phyloP scores from a whole-genome alignment of 345 rosid genomes.

The Arabis hirsuta region DNA sequence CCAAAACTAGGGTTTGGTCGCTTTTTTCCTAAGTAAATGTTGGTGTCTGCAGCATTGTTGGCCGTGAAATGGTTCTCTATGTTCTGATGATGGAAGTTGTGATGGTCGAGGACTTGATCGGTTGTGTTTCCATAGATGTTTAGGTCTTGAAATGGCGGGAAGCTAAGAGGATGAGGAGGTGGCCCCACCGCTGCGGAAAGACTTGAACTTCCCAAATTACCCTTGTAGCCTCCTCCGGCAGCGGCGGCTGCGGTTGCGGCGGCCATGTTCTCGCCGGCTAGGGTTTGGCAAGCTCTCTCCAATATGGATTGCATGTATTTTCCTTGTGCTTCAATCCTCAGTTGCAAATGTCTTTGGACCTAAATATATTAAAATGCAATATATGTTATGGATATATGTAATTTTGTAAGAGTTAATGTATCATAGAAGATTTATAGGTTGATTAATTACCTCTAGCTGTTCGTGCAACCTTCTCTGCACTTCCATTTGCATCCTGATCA shows the following conservation, averaged over 20 bases:
- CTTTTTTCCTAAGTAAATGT: constrained; percentile 69
- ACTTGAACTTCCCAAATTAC: constrained; percentile 55
- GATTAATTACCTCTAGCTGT: constrained; percentile 78
- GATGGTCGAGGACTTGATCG: constrained; percentile 61
- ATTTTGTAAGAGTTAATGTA: not conserved
- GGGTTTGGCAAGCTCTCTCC: constrained; percentile 95
- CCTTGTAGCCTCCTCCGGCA: constrained; percentile 51
- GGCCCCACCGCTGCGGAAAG: constrained; percentile 49
- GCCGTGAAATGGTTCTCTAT: constrained; percentile 64
- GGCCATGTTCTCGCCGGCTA: constrained; percentile 72
- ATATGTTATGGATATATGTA: not conserved
- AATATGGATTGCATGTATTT: constrained; percentile 96
- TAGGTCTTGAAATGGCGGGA: constrained; percentile 92
- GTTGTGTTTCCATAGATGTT: constrained; percentile 72
- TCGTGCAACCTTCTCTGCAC: constrained; percentile 98
- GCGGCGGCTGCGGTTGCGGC: constrained; percentile 45
- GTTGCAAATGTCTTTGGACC: constrained; percentile 96
- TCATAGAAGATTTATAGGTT: not conserved
- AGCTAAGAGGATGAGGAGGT: constrained; percentile 55
- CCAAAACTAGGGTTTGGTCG: constrained; percentile 61
- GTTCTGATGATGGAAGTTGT: constrained; percentile 57
- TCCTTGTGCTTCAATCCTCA: constrained; percentile 99
- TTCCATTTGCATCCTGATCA: constrained; percentile 98
- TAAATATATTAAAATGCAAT: constrained; percentile 33
- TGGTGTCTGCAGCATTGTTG: constrained; percentile 47